These are phyloP conservation scores for Hirsutella minnesotensis DNA, from an alignment of 2,329 filamentous ascomycete genomes.

Conservation along the genomic window DNA sequence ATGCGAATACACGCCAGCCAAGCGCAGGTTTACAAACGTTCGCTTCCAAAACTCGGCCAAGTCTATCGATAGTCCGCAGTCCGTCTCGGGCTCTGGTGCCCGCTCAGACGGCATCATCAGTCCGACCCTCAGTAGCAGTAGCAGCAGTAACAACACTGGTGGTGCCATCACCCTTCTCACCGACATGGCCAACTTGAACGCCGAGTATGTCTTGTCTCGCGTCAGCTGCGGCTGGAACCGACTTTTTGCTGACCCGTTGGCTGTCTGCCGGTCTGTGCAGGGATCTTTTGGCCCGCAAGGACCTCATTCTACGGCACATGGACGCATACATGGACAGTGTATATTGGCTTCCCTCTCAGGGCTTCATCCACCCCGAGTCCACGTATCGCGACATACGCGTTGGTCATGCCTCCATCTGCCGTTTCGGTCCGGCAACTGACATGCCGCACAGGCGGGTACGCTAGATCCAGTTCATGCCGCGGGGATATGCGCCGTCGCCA, in stretches of 20 bases:
- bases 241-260: neutral
- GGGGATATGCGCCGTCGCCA: conserved; percentile 25
- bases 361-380: conserved; percentile 23
- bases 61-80: conserved; percentile 1
- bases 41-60: conserved; percentile 10
- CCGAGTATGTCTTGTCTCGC: conserved; percentile 14
- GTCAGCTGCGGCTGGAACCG: neutral
- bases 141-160: conserved; percentile 3
- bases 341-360: conserved; percentile 25
- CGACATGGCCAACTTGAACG: conserved; percentile 12
- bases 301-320: conserved; percentile 23
- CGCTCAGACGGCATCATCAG: conserved; percentile 8
- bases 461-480: conserved; percentile 23
- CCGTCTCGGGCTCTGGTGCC: conserved; percentile 4
- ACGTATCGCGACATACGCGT: conserved; percentile 23
- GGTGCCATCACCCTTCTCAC: conserved; percentile 10
- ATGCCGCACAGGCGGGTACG: conserved; percentile 14
- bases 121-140: conserved; percentile 8
- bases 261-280: conserved; percentile 7
- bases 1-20: conserved; percentile 28
- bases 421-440: neutral
- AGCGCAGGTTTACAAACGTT: conserved; percentile 24
- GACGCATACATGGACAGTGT: conserved; percentile 26
- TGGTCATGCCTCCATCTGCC: neutral
- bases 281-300: conserved; percentile 20